A percentile compares a stretch with the other conserved stretches of the same genome.
Evolutionary conservation across 345 rosid species (phyloP).

Genomic region (Tarenaya hassleriana): DNA sequence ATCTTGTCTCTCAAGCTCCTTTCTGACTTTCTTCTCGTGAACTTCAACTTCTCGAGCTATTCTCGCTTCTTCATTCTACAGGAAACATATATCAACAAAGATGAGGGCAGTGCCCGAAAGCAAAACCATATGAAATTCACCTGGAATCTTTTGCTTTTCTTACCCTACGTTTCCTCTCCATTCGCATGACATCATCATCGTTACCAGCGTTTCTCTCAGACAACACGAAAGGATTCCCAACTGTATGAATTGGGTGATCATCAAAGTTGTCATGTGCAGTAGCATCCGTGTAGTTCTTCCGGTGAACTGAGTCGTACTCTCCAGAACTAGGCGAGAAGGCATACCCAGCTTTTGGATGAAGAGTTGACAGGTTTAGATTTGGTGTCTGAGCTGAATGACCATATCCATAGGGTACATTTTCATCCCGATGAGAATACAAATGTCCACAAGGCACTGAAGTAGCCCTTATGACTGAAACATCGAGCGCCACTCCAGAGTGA

Average conservation of each 20-base stretch:
- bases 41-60: conserved; percentile 79
- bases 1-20: conserved; percentile 86
- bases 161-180: conserved; percentile 80
- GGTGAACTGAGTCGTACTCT: conserved; percentile 43
- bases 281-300: conserved; percentile 36
- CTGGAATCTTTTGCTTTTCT: not conserved
- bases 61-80: conserved; percentile 82
- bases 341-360: conserved; percentile 48
- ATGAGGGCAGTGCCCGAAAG: not conserved
- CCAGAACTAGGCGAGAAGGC: conserved; percentile 35
- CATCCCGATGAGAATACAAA: conserved; percentile 30
- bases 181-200: conserved; percentile 45
- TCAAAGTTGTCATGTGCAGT: conserved; percentile 33
- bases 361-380: conserved; percentile 60
- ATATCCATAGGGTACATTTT: conserved; percentile 38
- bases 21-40: conserved; percentile 76
- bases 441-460: conserved; percentile 32
- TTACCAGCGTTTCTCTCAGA: conserved; percentile 44
- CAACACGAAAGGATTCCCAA: conserved; percentile 40
- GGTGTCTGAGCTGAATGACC: conserved; percentile 47
- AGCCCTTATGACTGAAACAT: conserved; percentile 35
- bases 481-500: conserved; percentile 39
- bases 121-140: not conserved
- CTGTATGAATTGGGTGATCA: conserved; percentile 34
- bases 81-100: conserved; percentile 5